Conservation (phyloP, 768 basidiomycete genomes). For the Termitomyces sp. region DNA sequence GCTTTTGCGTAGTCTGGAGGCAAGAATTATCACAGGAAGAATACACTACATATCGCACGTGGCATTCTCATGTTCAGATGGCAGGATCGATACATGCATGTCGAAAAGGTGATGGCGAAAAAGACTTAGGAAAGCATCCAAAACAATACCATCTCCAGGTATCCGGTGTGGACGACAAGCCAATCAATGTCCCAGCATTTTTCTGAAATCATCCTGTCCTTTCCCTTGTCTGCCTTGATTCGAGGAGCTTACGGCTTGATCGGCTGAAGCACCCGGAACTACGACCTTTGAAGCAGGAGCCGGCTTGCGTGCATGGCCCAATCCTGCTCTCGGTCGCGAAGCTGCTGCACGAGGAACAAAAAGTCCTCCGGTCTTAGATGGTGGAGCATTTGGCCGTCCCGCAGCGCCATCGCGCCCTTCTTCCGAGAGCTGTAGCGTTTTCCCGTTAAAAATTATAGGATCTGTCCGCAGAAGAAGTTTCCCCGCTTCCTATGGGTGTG, state of each 20-base stretch:
- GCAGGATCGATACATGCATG: too few relatives aligned
- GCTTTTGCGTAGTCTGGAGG: too few relatives aligned
- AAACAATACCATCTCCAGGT: neutral
- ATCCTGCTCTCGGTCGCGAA: constrained; percentile 66
- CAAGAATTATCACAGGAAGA: too few relatives aligned
- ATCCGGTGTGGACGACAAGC: neutral
- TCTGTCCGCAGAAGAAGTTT: constrained; percentile 68
- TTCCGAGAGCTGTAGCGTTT: constrained; percentile 53
- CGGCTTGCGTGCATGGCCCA: constrained; percentile 51
- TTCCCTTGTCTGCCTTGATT: constrained; percentile 24
- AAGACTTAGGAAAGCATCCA: too few relatives aligned
- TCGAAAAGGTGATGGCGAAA: too few relatives aligned
- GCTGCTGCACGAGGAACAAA: constrained; percentile 65
- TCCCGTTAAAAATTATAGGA: constrained; percentile 65
- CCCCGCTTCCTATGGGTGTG: constrained; percentile 65
- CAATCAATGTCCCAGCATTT: constrained; percentile 47
- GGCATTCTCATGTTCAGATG: too few relatives aligned
- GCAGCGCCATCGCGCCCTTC: constrained; percentile 33
- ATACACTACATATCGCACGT: too few relatives aligned
- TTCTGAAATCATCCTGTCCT: constrained; percentile 83
- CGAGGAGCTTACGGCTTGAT: constrained; percentile 17
- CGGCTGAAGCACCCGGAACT: neutral
- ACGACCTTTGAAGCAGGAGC: constrained; percentile 11
- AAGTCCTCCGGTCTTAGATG: constrained; percentile 37
- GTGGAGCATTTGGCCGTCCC: constrained; percentile 23